phyloP scores from a whole-genome alignment of 2,329 filamentous ascomycete genomes.

The Neonectria neomacrospora region DNA sequence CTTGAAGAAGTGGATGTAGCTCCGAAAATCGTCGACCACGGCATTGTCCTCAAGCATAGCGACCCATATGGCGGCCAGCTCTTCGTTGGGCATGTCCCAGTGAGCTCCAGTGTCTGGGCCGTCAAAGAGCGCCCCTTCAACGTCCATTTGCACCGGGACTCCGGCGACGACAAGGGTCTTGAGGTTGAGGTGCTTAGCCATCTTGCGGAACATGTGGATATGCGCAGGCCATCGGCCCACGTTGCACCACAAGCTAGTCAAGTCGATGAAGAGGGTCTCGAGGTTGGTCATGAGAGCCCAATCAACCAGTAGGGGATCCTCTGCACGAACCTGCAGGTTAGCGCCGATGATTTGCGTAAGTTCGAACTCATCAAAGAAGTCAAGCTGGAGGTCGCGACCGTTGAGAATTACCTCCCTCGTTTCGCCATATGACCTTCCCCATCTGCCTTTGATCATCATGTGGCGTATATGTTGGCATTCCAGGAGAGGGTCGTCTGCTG shows the following conservation, averaged over 20 bases:
- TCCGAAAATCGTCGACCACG: neutral
- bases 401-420: neutral
- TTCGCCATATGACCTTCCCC: neutral
- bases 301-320: neutral
- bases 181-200: constrained; percentile 22
- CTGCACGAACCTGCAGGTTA: neutral
- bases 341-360: neutral
- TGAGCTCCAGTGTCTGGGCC: neutral
- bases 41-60: constrained; percentile 11
- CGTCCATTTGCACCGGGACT: constrained; percentile 2
- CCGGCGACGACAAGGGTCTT: constrained; percentile 28
- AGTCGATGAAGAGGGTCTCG: constrained; percentile 28
- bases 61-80: neutral
- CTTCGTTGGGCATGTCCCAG: neutral
- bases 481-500: neutral
- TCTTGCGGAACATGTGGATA: neutral
- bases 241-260: neutral
- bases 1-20: constrained; percentile 18
- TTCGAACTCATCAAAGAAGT: accelerated
- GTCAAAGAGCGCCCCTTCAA: neutral
- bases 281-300: constrained; percentile 26
- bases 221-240: neutral
- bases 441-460: constrained; percentile 16
- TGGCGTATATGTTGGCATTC: constrained; percentile 22
- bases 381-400: neutral